Percentiles rank a stretch among this genome's conserved stretches.
phyloP scores from a whole-genome alignment of 169 alveolate species.

The Plasmodium fragile region DNA sequence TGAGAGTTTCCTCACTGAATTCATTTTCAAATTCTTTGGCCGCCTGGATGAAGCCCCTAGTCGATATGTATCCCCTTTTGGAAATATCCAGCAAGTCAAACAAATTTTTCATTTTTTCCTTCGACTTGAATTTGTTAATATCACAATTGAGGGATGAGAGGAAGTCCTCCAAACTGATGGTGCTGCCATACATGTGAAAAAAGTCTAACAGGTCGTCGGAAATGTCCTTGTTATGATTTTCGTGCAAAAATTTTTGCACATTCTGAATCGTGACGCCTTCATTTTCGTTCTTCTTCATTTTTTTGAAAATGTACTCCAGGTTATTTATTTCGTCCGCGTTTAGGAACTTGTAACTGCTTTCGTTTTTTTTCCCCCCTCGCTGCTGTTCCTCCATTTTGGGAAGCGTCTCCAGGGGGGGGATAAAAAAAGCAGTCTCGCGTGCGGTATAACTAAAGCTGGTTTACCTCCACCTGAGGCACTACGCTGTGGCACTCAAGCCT shows the following conservation, averaged over 20 bases:
- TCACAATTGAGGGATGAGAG: conserved; percentile 46
- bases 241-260: conserved; percentile 32
- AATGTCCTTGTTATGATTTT: conserved; percentile 40
- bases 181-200: conserved; percentile 63
- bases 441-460: neutral
- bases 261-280: conserved; percentile 36
- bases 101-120: conserved; percentile 40
- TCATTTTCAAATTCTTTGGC: conserved; percentile 73
- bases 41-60: conserved; percentile 27
- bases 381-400: conserved; percentile 43
- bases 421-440: neutral
- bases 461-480: neutral
- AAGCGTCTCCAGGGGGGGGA: neutral
- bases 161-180: conserved; percentile 61
- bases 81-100: conserved; percentile 38
- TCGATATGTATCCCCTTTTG: conserved; percentile 44
- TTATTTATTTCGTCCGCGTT: conserved; percentile 71
- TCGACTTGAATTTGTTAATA: conserved; percentile 61
- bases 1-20: conserved; percentile 36
- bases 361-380: conserved; percentile 15
- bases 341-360: conserved; percentile 49
- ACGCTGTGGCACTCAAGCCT: neutral
- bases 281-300: conserved; percentile 41
- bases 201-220: conserved; percentile 32
- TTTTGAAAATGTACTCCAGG: conserved; percentile 57